Evolutionary conservation across 163 green algal genomes (phyloP), one percentile per base, ranked within the genome.

Genomic region (Picocystis sp.): DNA sequence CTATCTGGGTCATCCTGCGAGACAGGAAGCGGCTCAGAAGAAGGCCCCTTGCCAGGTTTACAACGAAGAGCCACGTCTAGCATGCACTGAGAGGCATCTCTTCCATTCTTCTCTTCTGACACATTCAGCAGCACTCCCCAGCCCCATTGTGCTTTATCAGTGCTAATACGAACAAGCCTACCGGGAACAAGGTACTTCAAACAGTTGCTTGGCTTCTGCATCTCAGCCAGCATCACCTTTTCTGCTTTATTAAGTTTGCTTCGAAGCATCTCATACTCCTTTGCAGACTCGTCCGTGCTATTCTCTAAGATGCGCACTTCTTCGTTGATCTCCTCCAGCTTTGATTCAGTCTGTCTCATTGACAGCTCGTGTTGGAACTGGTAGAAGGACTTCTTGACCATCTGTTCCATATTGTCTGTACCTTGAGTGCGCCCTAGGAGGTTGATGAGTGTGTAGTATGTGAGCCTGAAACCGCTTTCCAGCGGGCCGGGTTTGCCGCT

Each of bases 401-500:
- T 83, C 54, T 84, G 84, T 69, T 93, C 83, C 65, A 88, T 47
- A 41, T 80, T 63, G 22, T 71, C 69, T 14, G 56, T 74, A 33
- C 74, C 80, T 59, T 92, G 78, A 38, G 74, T 63, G 10, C 83
- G 69, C 6, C 70, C 67, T 61, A 92, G 62, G 24, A 95, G 68
- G 60, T 97, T 97, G 25, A 98, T 74, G 71, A 98, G 80, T 15
- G 84, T 93, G 73, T 96, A 96, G 77, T 96, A 96, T 47, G 64
- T 90, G 45, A 98, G 79, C 53, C 80, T 79, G 84, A 96, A 98
- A 50, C 68, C 79, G 52, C 66, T 84, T 29, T 87, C 34, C 47
- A 96, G 78, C 11, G 89, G 84, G 21, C 55, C 69, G 2, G 89
- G 70, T 1, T 77, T 78, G 2, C 88, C 88, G 46, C 69, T 62